Conservation (phyloP, 495 filamentous ascomycete species). For the Achaetomiella virescens region DNA sequence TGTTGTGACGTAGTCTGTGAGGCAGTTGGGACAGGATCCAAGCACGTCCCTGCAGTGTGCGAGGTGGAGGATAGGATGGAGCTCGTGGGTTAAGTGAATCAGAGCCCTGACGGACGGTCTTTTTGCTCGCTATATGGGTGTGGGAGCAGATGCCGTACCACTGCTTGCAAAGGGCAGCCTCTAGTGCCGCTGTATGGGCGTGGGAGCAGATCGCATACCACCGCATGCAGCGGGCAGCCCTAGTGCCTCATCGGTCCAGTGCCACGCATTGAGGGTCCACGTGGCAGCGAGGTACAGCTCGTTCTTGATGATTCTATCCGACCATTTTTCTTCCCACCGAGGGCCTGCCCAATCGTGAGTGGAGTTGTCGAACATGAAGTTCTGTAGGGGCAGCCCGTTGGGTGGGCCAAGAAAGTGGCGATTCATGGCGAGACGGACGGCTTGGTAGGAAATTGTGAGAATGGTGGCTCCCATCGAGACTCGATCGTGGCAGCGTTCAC, state of each 20-base stretch:
- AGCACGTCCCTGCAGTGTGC: neutral
- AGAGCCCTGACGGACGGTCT: too few relatives aligned
- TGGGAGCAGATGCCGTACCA: neutral
- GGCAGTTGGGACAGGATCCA: neutral
- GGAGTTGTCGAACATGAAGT: neutral
- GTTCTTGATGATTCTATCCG: conserved; percentile 9
- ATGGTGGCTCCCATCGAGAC: neutral
- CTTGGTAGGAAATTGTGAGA: conserved; percentile 1
- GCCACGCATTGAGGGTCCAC: conserved; percentile 4
- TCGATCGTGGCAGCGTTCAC: neutral
- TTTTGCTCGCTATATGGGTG: too few relatives aligned
- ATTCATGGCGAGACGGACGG: conserved; percentile 17
- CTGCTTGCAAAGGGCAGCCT: neutral
- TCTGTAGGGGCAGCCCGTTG: conserved; percentile 12
- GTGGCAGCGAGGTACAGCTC: conserved; percentile 16
- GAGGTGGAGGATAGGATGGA: neutral
- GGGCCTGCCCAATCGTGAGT: neutral
- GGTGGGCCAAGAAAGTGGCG: conserved; percentile 15
- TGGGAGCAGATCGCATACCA: neutral
- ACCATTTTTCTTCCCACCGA: conserved; percentile 11
- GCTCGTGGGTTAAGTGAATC: too few relatives aligned
- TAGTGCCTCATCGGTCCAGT: neutral
- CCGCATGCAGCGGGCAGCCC: neutral
- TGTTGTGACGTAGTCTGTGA: conserved; percentile 6
- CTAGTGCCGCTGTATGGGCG: too few relatives aligned